phyloP scores from a whole-genome alignment of 371 early-diverging fungal species.

The Apophysomyces variabilis region DNA sequence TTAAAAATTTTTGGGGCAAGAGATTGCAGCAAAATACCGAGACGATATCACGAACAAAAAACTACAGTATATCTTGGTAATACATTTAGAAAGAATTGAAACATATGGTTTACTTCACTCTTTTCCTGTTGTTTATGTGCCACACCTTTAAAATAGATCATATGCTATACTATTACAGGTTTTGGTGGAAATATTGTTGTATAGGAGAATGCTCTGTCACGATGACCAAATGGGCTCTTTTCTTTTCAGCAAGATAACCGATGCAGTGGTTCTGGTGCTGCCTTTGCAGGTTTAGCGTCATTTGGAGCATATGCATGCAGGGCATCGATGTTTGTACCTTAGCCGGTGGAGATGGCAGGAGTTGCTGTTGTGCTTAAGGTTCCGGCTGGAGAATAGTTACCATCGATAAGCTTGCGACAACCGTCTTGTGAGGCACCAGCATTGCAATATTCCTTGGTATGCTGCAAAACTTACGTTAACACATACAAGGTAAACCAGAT shows the following conservation, averaged over 20 bases:
- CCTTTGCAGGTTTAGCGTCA: too few species aligned
- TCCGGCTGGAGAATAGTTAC: conserved; percentile 30
- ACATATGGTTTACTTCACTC: background rate
- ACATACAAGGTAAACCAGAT: too few species aligned
- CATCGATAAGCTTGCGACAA: conserved; percentile 49
- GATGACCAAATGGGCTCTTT: too few species aligned
- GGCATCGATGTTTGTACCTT: background rate
- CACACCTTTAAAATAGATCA: background rate
- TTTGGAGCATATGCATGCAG: too few species aligned
- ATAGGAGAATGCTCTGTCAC: too few species aligned
- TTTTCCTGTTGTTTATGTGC: background rate
- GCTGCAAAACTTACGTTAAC: conserved; percentile 7
- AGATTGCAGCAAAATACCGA: too few species aligned
- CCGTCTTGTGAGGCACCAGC: conserved; percentile 48
- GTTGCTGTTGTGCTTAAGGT: conserved; percentile 17
- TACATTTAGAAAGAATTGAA: background rate
- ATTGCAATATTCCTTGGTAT: conserved; percentile 31
- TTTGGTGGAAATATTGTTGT: too few species aligned
- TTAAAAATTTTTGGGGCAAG: too few species aligned
- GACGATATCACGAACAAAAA: too few species aligned
- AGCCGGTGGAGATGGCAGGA: background rate
- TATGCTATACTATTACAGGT: background rate
- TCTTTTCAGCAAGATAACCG: too few species aligned
- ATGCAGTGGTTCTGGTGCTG: background rate
- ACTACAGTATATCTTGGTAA: too few species aligned